Evolutionary conservation across 495 filamentous ascomycete genomes (phyloP).

Genomic region (Penicillium canariense): DNA sequence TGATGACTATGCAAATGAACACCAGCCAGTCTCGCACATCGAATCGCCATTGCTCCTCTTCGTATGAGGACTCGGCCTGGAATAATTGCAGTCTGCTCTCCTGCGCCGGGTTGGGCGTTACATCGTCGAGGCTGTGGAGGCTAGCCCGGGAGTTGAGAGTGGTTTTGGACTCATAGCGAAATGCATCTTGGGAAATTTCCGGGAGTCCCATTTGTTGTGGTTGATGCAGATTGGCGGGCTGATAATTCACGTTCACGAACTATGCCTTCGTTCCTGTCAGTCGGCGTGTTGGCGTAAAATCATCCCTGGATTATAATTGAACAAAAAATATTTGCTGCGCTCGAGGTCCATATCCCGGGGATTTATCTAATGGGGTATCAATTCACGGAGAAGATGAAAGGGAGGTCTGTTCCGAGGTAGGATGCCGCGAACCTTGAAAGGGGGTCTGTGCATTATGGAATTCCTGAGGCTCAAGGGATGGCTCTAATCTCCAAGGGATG

Average conservation of each 20-base stretch:
- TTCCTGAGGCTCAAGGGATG: slow-evolving; percentile 13
- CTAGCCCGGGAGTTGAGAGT: slow-evolving; percentile 18
- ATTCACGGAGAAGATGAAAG: neutral
- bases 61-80: slow-evolving; percentile 5
- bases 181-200: slow-evolving; percentile 8
- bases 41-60: slow-evolving; percentile 23
- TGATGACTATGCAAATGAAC: slow-evolving; percentile 31
- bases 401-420: neutral
- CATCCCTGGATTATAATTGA: neutral
- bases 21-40: slow-evolving; percentile 35
- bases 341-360: neutral
- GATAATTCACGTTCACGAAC: neutral
- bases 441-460: slow-evolving; percentile 5
- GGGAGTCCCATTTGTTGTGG: slow-evolving; percentile 20
- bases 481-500: neutral
- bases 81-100: slow-evolving; percentile 27
- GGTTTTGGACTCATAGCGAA: slow-evolving; percentile 19
- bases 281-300: neutral
- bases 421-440: slow-evolving; percentile 4
- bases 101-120: slow-evolving; percentile 10
- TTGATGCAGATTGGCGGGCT: neutral
- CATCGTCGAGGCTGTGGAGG: slow-evolving; percentile 21
- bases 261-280: neutral
- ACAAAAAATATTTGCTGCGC: neutral
- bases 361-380: neutral